Evolutionary conservation across 1,284 basidiomycete species (phyloP).

Genomic region (Fistulinella cinereoalba): DNA sequence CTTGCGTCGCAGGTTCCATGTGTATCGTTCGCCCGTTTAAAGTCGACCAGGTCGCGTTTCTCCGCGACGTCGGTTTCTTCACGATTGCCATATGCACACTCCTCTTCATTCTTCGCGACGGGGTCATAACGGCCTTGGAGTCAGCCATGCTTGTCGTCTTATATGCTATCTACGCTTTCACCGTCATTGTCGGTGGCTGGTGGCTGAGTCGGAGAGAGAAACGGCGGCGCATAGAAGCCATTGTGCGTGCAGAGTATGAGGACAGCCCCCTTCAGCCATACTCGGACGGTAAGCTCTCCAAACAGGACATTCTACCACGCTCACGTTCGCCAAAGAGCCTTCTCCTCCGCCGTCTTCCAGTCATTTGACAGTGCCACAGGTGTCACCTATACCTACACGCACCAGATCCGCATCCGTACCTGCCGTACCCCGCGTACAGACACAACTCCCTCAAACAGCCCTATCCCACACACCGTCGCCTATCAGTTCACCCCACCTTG

Average conservation of each 20-base stretch:
- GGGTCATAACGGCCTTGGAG: slow-evolving; percentile 72
- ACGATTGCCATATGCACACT: slow-evolving; percentile 73
- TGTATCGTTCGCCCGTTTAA: slow-evolving; percentile 93
- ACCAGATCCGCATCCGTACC: slow-evolving; percentile 38
- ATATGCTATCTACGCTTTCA: slow-evolving; percentile 76
- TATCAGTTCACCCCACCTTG: slow-evolving; percentile 33
- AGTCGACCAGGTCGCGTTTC: slow-evolving; percentile 77
- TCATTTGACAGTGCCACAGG: slow-evolving; percentile 15
- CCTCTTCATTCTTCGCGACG: slow-evolving; percentile 79
- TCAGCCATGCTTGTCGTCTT: slow-evolving; percentile 70
- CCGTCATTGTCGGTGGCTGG: slow-evolving; percentile 80
- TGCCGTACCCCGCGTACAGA: slow-evolving; percentile 41
- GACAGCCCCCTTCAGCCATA: slow-evolving; percentile 48
- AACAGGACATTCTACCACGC: slow-evolving; percentile 8
- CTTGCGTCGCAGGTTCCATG: slow-evolving; percentile 94
- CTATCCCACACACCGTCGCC: slow-evolving; percentile 40
- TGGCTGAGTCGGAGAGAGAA: slow-evolving; percentile 59
- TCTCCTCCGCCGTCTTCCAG: slow-evolving; percentile 1
- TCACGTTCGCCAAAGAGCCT: slow-evolving; percentile 19
- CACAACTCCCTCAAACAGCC: slow-evolving; percentile 36
- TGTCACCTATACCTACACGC: slow-evolving; percentile 32
- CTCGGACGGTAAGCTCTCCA: slow-evolving; percentile 50
- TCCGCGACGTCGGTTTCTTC: slow-evolving; percentile 95
- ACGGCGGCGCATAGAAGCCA: slow-evolving; percentile 45
- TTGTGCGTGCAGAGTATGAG: slow-evolving; percentile 64